Evolutionary conservation across 768 basidiomycete species (phyloP), one percentile per base, ranked within the genome.

Genomic region (Jaapia argillacea): DNA sequence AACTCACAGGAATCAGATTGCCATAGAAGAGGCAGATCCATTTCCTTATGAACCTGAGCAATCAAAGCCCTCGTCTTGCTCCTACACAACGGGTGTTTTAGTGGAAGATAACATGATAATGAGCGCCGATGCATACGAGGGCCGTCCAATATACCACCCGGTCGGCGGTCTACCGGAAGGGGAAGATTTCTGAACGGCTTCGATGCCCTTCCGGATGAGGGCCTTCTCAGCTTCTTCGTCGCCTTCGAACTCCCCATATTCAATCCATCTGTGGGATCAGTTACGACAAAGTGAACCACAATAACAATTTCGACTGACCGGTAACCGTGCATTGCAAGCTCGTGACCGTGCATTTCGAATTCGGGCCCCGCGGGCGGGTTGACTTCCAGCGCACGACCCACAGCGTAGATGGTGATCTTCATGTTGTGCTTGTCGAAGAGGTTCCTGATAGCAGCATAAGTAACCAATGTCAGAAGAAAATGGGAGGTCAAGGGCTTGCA

Each of bases 251-350:
- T 16, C 45, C 4, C 44, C 33, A 27, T 37, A 42, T 4, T 28
- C 45, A 39, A 36, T 45, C 18, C 45, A 40, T 20, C 44, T 40
- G 10, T 38, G 37, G 21, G 21, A 21, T 38, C 21, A 38, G 37
- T n/a, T n/a, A n/a, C n/a, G n/a, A n/a, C n/a, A n/a, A n/a, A n/a
- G n/a, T n/a, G n/a, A n/a, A n/a, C n/a, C n/a, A n/a, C n/a, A n/a
- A n/a, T n/a, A n/a, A n/a, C n/a, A n/a, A n/a, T n/a, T n/a, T 7
- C 13, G 37, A 48, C 39, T 36, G 40, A 48, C 25, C 47, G 46
- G 36, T 40, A 45, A 10, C 47, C 47, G 38, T 48, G 47, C 37
- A 45, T 45, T 6, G 36, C 47, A 23, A 48, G 45, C 20, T 48
- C 47, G 40, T 45, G 44, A 5, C 47, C 47, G 3, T 23, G 20